Evolutionary conservation across 2,329 filamentous ascomycete genomes (phyloP).

Genomic region (Rasamsonia emersonii): DNA sequence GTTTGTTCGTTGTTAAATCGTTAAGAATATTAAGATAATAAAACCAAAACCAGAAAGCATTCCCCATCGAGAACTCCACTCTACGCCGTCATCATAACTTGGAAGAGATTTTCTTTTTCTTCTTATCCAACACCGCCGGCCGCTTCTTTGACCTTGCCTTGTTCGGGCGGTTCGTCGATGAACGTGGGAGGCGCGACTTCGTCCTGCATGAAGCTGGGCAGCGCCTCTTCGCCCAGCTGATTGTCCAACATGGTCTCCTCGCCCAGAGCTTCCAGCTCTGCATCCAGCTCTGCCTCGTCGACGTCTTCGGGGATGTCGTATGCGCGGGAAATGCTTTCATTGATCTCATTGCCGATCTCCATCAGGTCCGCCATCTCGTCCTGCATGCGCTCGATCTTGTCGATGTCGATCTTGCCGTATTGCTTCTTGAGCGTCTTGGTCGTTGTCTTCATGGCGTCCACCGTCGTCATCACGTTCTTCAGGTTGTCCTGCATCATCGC

Average conservation of each 20-base stretch:
- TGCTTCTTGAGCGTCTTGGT: slow-evolving; percentile 88
- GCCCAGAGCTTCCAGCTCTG: slow-evolving; percentile 87
- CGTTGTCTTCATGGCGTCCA: slow-evolving; percentile 94
- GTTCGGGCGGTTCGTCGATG: slow-evolving; percentile 79
- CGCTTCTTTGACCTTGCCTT: slow-evolving; percentile 72
- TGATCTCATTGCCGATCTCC: slow-evolving; percentile 96
- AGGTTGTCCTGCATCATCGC: slow-evolving; percentile 98
- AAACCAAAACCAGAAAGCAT: not conserved
- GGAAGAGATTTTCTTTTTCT: not conserved
- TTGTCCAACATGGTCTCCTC: slow-evolving; percentile 87
- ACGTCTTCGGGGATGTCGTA: slow-evolving; percentile 97
- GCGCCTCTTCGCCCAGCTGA: slow-evolving; percentile 49
- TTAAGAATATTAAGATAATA: too few species aligned
- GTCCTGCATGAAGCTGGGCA: slow-evolving; percentile 84
- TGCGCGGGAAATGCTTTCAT: slow-evolving; percentile 81
- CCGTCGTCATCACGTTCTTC: slow-evolving; percentile 96
- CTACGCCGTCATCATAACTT: too few species aligned
- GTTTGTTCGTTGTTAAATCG: too few species aligned
- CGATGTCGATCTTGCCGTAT: slow-evolving; percentile 94
- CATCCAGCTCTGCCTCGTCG: slow-evolving; percentile 91
- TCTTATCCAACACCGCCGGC: slow-evolving; percentile 39
- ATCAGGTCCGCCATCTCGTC: slow-evolving; percentile 98
- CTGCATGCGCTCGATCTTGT: slow-evolving; percentile 95
- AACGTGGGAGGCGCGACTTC: slow-evolving; percentile 76
- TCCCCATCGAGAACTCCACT: too few species aligned